Conservation (phyloP, 1,284 basidiomycete species). For the Ustilago loliicola region DNA sequence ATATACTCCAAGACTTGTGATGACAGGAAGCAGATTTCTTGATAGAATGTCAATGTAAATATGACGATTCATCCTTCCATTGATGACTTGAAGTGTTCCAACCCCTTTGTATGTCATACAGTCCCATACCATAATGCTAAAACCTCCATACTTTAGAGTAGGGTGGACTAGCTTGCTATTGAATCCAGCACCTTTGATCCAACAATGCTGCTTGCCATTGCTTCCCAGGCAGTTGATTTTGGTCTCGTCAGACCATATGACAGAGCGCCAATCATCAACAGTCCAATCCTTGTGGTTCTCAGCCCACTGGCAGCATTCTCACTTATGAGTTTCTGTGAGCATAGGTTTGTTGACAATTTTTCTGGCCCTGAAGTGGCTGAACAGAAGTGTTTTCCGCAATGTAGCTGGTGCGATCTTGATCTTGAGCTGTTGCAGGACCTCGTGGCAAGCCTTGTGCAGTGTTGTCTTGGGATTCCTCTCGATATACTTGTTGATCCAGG, state of each 20-base stretch:
- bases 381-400: no score
- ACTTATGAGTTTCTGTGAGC: constrained; percentile 10
- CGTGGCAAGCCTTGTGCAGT: no score
- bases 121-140: constrained; percentile 35
- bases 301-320: constrained; percentile 15
- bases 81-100: constrained; percentile 13
- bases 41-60: constrained; percentile 69
- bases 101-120: constrained; percentile 23
- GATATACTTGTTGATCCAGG: no score
- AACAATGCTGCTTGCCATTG: no score
- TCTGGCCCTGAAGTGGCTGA: no score
- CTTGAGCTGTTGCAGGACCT: no score
- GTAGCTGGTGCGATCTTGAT: no score
- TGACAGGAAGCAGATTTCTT: constrained; percentile 56
- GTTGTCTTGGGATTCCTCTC: no score
- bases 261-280: constrained; percentile 25
- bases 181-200: constrained; percentile 13
- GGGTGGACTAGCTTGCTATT: constrained; percentile 1
- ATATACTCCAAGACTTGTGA: constrained; percentile 40
- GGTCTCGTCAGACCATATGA: constrained; percentile 33
- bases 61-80: constrained; percentile 69
- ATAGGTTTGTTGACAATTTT: no score
- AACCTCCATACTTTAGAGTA: constrained; percentile 25
- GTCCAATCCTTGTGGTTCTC: no score
- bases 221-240: constrained; percentile 27